Percentiles rank a stretch among this genome's conserved stretches.
Evolutionary conservation across 2,329 filamentous ascomycete species (phyloP).

Genomic region (Phialocephala sp.): DNA sequence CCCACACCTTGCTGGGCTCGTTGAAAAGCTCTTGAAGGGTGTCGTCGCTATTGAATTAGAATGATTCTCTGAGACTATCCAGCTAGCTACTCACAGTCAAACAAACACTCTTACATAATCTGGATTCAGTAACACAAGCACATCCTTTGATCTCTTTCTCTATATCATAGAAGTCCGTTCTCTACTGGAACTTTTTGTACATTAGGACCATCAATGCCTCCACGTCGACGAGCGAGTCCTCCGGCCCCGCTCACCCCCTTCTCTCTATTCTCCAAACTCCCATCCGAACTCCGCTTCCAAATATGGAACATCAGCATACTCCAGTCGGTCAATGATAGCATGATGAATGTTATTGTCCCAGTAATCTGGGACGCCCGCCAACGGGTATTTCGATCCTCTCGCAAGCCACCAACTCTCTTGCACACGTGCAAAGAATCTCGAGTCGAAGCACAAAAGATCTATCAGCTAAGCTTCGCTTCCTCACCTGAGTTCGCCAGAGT

Average conservation of each 20-base stretch:
- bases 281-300: constrained; percentile 15
- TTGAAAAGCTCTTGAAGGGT: background rate
- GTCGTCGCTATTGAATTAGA: background rate
- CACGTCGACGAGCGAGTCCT: background rate
- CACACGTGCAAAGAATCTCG: constrained; percentile 19
- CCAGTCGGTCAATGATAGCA: background rate
- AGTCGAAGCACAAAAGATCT: constrained; percentile 16
- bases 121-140: no score
- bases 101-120: background rate
- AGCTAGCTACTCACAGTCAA: background rate
- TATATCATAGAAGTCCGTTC: background rate
- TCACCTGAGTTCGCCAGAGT: constrained; percentile 21
- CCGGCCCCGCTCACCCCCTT: constrained; percentile 3
- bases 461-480: constrained; percentile 15
- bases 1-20: background rate
- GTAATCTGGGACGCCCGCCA: constrained; percentile 15
- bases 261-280: constrained; percentile 18
- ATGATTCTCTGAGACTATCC: background rate
- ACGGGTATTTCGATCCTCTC: constrained; percentile 13
- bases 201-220: constrained; percentile 12
- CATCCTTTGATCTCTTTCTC: no score
- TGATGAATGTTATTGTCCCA: constrained; percentile 10
- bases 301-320: constrained; percentile 14
- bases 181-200: background rate
- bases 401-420: constrained; percentile 14